Percentiles rank a stretch among this genome's conserved stretches.
Conservation (phyloP, 345 rosid species). For the Microcos paniculata region DNA sequence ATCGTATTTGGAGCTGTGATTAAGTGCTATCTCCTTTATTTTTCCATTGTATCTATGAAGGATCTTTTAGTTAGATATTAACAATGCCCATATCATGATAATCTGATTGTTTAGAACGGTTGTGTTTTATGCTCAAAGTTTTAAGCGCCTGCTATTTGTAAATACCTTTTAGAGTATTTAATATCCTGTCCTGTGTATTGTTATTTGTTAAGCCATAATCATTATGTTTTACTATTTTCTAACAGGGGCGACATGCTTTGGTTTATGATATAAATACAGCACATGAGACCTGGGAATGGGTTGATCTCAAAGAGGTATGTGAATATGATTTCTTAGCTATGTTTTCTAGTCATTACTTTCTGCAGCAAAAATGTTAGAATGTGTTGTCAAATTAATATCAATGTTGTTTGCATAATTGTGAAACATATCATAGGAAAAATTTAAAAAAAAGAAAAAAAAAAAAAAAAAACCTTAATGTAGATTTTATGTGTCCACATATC, state of each 20-base stretch:
- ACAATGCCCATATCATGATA: not conserved
- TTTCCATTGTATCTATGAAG: not conserved
- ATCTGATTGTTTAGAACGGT: constrained; percentile 2
- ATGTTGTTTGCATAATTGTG: not conserved
- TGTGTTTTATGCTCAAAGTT: not conserved
- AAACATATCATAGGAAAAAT: not conserved
- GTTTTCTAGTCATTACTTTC: not conserved
- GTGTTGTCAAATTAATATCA: not conserved
- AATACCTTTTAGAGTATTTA: not conserved
- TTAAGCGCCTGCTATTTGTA: not conserved
- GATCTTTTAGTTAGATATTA: not conserved
- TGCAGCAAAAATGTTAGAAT: not conserved
- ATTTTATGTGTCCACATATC: not conserved
- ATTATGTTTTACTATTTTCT: constrained; percentile 19
- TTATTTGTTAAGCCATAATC: not conserved
- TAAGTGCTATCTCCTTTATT: not conserved
- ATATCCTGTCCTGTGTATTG: not conserved
- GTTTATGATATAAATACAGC: constrained; percentile 70
- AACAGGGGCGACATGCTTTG: constrained; percentile 87
- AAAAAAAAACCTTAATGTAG: not conserved
- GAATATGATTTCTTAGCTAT: not conserved
- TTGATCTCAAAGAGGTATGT: constrained; percentile 84
- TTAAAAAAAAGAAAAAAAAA: too few species aligned
- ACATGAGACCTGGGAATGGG: constrained; percentile 96
- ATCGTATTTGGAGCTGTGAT: not conserved